Percentiles rank a stretch among this genome's conserved stretches.
Evolutionary conservation across 441 rosid genomes (phyloP).

Genomic region (Populus trichocarpa): DNA sequence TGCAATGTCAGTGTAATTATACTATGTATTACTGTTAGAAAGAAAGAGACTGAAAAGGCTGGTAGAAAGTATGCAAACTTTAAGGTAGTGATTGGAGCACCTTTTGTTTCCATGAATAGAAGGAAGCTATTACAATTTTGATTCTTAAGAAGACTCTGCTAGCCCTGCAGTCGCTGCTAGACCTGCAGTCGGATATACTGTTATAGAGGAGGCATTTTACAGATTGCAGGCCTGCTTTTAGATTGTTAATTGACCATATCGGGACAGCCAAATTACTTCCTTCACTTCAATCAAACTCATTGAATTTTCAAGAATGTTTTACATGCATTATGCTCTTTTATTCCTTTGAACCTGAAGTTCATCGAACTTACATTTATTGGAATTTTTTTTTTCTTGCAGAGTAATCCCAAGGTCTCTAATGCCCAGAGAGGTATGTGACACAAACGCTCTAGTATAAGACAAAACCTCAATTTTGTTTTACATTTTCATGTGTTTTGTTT

Average conservation of each 20-base stretch:
- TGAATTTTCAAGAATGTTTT: not conserved
- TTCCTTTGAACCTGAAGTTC: not conserved
- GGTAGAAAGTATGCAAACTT: constrained; percentile 23
- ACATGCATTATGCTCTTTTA: not conserved
- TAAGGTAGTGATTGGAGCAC: constrained; percentile 12
- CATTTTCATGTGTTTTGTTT: not conserved
- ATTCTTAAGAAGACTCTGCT: constrained; percentile 4
- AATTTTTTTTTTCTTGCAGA: constrained; percentile 37
- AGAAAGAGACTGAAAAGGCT: constrained; percentile 18
- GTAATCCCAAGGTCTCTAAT: constrained; percentile 91
- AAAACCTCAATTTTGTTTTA: not conserved
- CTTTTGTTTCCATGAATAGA: not conserved
- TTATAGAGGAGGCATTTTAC: not conserved
- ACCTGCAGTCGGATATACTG: not conserved
- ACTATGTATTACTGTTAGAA: not conserved
- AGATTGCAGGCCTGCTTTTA: not conserved
- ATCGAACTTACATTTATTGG: constrained; percentile 8
- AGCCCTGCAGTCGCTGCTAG: no score
- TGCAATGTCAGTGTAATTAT: constrained; percentile 25
- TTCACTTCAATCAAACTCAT: not conserved
- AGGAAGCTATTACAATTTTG: not conserved
- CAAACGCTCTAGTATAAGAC: not conserved
- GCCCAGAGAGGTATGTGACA: constrained; percentile 78
- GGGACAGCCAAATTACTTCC: not conserved
- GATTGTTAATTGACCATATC: not conserved